Base-by-base conservation (phyloP, 2,329 filamentous ascomycete species). In the Talaromyces funiculosus region DNA sequence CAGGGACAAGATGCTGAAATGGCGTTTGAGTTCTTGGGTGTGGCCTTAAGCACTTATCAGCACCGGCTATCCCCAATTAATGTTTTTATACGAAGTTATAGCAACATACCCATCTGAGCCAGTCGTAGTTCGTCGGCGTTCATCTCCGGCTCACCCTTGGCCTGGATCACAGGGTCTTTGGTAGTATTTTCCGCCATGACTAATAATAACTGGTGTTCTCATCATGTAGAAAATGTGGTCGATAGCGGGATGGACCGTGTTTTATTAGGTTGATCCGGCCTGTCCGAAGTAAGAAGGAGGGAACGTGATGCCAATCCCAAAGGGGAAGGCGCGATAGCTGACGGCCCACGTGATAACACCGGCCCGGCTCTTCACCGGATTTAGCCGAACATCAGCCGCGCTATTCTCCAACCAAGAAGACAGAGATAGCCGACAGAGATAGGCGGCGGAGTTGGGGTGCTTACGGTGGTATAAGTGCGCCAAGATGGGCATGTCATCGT, bases 11-110 rank as follows among this genome's bases (percentile, higher is more conserved):
- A 77, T 74, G 20, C 74, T 77, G 62, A 81, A 81, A 64, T 81
- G 78, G 14, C 79, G 73, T 59, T 79, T 74, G 18, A 81, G 68
- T 64, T 81, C 78, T 63, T 81, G 79, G n/a, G 73, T 76, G 63
- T 81, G 79, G 10, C 79, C 79, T 61, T 57, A 75, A 20, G 16
- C 1, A 16, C 43, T 3, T 7, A 47, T 58, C 16, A 61, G 38
- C 42, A 56, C 40, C 47, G 26, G 35, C n/a, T 16, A 54, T 40
- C n/a, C 63, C 0, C 12, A 38, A 35, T 38, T 6, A 26, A 22
- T 12, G 33, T 45, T n/a, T 4, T 10, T 51, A 2, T 20, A 8
- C 4, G 1, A 10, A 37, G n/a, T 24, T 7, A n/a, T 40, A 22
- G 18, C 2, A 16, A 20, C 71, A 29, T 62, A 78, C 75, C 76